Base-by-base conservation (phyloP, 2,329 filamentous ascomycete species). In the Fusarium lateritium region DNA sequence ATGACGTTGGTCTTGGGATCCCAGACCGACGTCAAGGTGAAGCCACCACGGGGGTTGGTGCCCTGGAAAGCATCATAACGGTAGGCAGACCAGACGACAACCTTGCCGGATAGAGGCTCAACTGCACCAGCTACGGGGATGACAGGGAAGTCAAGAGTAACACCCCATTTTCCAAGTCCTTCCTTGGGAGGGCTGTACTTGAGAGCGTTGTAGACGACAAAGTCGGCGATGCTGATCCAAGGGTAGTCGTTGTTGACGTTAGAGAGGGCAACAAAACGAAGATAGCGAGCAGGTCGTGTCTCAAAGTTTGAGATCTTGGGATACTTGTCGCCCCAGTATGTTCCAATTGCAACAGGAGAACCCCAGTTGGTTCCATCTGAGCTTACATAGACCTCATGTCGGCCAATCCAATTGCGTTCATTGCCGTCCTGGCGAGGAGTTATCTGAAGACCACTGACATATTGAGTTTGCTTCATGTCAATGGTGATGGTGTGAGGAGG, bases 61-160 rank as follows among this genome's bases (percentile, higher is more conserved):
- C 51, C 62, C 10, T 65, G 62, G 49, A 70, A 70, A 17, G 52
- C 58, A 43, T 70, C 67, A 13, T 67, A 70, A 7, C 54, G 66
- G 52, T 67, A 70, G 21, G 67, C 62, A 34, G 69, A 71, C 69
- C 69, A 71, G 15, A 71, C 43, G 7, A 71, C 28, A 13, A 71
- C 69, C 28, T 54, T 70, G 33, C 69, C 69, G 0, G 54, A 60
- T 1, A 62, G 55, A 8, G 69, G 69, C n/a, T 71, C 69, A 19
- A 71, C 65, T 0, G 69, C 69, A 36, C 62, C 69, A 9, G 69
- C 69, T 1, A 71, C 69, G 8, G 69, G 69, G 5, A 71, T 68
- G 22, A 71, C 58, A 0, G 69, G 69, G 44, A 72, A 72, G 36
- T 70, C 55, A 9, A 71, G 57, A 42, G 69, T 71, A 14, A 65